Percentiles rank a stretch among this genome's conserved stretches.
These are phyloP conservation scores for Eruca vesicaria DNA, from an alignment of 441 rosid genomes.

Conservation along the genomic window DNA sequence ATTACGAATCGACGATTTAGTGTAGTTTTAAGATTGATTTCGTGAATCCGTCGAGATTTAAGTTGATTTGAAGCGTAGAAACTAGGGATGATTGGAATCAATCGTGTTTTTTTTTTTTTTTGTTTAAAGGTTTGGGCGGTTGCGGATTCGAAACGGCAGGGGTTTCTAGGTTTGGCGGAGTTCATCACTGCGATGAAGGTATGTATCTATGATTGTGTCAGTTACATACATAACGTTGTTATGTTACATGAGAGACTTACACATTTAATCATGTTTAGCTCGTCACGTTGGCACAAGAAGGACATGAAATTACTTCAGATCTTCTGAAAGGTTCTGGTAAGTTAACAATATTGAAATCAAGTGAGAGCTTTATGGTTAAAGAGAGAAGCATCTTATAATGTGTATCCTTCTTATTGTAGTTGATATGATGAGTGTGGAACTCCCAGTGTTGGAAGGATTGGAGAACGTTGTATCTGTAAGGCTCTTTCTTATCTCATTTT, in stretches of 20 bases:
- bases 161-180: conserved; percentile 69
- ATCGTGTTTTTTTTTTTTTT: conserved; percentile 19
- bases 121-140: conserved; percentile 73
- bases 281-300: conserved; percentile 75
- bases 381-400: background rate
- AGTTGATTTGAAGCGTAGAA: background rate
- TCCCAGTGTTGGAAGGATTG: conserved; percentile 66
- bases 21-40: background rate
- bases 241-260: background rate
- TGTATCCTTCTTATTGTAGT: conserved; percentile 29
- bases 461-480: conserved; percentile 31
- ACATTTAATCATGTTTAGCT: conserved; percentile 41
- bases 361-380: background rate
- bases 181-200: conserved; percentile 86
- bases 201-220: background rate
- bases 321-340: conserved; percentile 51
- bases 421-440: conserved; percentile 41
- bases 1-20: background rate
- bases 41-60: background rate
- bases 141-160: conserved; percentile 80
- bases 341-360: conserved; percentile 6
- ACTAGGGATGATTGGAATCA: conserved; percentile 8
- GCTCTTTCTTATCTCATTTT: background rate
- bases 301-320: conserved; percentile 56
- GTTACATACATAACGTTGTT: no score